phyloP scores from a whole-genome alignment of 176 grass and related monocot species.

The Aegilops longissima region DNA sequence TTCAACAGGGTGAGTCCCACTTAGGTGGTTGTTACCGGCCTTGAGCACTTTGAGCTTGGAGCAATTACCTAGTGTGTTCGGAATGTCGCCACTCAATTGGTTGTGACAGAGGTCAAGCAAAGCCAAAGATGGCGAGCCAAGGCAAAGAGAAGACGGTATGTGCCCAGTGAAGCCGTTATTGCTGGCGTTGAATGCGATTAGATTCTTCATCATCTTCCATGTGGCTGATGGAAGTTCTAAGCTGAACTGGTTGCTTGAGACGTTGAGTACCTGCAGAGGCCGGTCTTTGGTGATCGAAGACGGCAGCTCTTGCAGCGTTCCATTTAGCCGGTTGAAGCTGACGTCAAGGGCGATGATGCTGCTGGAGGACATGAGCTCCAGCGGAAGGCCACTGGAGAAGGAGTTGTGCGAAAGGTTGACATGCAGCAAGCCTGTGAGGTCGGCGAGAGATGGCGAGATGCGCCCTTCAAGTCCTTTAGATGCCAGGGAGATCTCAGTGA shows the following conservation, averaged over 20 bases:
- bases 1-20: neutral
- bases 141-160: neutral
- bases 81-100: neutral
- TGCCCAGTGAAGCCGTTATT: neutral
- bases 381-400: neutral
- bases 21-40: neutral
- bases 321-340: constrained; percentile 13
- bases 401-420: constrained; percentile 28
- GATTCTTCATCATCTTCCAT: neutral
- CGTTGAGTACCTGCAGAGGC: neutral
- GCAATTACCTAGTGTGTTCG: neutral
- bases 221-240: neutral
- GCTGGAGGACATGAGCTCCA: neutral
- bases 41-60: neutral
- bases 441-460: neutral
- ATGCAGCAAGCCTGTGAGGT: neutral
- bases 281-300: neutral
- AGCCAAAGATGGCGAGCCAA: neutral
- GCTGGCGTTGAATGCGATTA: neutral
- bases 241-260: constrained; percentile 9
- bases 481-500: neutral
- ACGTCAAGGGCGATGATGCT: neutral
- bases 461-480: neutral
- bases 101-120: constrained; percentile 17
- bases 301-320: neutral